phyloP scores from a whole-genome alignment of 2,329 filamentous ascomycete species.

The Epichloe scottii region DNA sequence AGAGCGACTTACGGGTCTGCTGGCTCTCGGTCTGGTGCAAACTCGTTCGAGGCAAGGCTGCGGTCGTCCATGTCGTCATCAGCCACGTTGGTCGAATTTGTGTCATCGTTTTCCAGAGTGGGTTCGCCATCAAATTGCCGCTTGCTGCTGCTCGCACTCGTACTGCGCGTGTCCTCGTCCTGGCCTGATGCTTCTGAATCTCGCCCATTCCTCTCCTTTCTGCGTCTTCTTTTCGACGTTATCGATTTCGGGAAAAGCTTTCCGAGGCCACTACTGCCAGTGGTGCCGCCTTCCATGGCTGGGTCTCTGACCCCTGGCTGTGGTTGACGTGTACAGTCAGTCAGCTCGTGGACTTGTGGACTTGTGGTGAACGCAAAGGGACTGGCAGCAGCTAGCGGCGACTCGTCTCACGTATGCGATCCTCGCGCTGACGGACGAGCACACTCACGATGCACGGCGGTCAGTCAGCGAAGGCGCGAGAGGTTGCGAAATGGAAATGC shows the following conservation, averaged over 20 bases:
- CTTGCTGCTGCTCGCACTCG: constrained; percentile 18
- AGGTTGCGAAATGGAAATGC: not conserved
- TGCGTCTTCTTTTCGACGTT: constrained; percentile 34
- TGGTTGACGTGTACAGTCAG: not conserved
- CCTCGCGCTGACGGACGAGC: not conserved
- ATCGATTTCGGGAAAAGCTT: constrained; percentile 43
- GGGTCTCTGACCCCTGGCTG: not conserved
- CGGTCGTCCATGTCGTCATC: constrained; percentile 20
- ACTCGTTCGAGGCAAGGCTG: constrained; percentile 23
- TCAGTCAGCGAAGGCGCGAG: not conserved
- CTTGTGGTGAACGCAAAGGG: too few relatives aligned
- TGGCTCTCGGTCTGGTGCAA: constrained; percentile 18
- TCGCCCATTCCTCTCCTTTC: constrained; percentile 31
- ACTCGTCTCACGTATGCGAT: not conserved
- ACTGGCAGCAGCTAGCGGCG: not conserved
- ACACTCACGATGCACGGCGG: not conserved
- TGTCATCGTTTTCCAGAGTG: constrained; percentile 24
- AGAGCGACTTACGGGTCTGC: constrained; percentile 1
- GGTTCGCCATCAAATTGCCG: constrained; percentile 16
- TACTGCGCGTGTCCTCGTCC: constrained; percentile 18
- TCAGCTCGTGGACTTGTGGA: too few relatives aligned
- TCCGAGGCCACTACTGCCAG: constrained; percentile 24
- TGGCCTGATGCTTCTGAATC: constrained; percentile 18
- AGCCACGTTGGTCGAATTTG: constrained; percentile 16
- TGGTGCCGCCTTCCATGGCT: constrained; percentile 10